Percentiles rank a stretch among this genome's conserved stretches.
These are phyloP conservation scores for Centaurea solstitialis DNA, from an alignment of 129 eudicot genomes.

Conservation along the genomic window DNA sequence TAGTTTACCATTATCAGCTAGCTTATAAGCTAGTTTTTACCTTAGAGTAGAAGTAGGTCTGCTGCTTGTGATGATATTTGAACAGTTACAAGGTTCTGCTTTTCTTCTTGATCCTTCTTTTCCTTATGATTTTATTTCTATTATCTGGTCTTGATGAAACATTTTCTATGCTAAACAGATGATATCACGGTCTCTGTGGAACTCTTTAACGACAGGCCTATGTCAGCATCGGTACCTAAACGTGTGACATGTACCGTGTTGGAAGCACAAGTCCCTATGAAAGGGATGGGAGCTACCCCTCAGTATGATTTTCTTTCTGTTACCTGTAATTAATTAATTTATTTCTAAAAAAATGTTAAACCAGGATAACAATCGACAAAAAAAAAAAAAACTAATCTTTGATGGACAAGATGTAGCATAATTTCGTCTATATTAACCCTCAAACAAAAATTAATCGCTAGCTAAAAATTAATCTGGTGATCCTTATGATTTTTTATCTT, in stretches of 20 bases:
- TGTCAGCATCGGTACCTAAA: conserved; percentile 88
- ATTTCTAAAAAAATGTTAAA: too few relatives aligned
- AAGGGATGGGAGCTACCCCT: conserved; percentile 81
- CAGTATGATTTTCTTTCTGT: conserved; percentile 59
- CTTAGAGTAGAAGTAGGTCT: too few relatives aligned
- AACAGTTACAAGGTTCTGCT: not conserved
- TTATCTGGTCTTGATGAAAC: not conserved
- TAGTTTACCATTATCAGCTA: too few relatives aligned
- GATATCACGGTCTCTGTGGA: conserved; percentile 78
- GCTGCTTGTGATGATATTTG: not conserved
- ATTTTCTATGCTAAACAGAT: conserved; percentile 48
- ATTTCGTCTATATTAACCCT: not conserved
- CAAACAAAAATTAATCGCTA: not conserved
- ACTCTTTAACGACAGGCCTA: conserved; percentile 66
- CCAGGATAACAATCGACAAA: not conserved
- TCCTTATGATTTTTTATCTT: conserved; percentile 1
- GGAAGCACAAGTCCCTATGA: conserved; percentile 68
- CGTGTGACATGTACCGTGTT: conserved; percentile 88
- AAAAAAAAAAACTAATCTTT: not conserved
- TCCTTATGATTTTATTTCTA: not conserved
- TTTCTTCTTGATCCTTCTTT: not conserved
- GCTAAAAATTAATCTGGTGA: not conserved
- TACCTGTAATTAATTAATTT: not conserved
- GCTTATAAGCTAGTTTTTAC: too few relatives aligned
- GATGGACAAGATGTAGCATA: not conserved